These are phyloP conservation scores for Rhinocladiella mackenziei DNA, from an alignment of 2,329 filamentous ascomycete genomes.

Conservation along the genomic window DNA sequence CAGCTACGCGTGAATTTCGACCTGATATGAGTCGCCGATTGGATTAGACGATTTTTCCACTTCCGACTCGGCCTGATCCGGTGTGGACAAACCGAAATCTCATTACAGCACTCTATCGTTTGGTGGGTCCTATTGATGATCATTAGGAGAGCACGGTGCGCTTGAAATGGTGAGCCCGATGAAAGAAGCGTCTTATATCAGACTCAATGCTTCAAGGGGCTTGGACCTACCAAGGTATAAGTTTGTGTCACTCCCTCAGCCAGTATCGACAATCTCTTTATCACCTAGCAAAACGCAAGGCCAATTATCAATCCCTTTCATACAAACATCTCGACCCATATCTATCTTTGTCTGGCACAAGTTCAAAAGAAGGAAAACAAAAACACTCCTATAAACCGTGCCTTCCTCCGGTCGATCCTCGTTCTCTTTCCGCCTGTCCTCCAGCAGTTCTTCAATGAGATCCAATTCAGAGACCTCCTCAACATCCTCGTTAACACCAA, in stretches of 20 bases:
- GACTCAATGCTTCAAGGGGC: no score
- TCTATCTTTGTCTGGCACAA: neutral
- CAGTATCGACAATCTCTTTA: neutral
- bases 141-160: neutral
- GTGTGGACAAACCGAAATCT: slow-evolving; percentile 2
- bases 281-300: neutral
- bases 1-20: no score
- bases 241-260: neutral
- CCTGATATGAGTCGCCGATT: neutral
- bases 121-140: slow-evolving; percentile 4
- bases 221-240: slow-evolving; percentile 12
- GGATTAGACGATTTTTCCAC: slow-evolving; percentile 8
- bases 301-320: neutral
- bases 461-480: slow-evolving; percentile 2
- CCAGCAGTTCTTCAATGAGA: slow-evolving; percentile 1
- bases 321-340: neutral
- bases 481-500: slow-evolving; percentile 4
- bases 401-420: slow-evolving; percentile 8
- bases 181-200: no score
- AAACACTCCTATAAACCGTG: neutral
- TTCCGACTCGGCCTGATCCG: slow-evolving; percentile 2
- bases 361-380: no score
- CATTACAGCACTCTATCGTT: neutral
- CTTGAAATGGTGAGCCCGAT: no score
- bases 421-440: slow-evolving; percentile 12